Evolutionary conservation across 2,329 filamentous ascomycete genomes (phyloP).

Genomic region (Sordariomycetes sp.): DNA sequence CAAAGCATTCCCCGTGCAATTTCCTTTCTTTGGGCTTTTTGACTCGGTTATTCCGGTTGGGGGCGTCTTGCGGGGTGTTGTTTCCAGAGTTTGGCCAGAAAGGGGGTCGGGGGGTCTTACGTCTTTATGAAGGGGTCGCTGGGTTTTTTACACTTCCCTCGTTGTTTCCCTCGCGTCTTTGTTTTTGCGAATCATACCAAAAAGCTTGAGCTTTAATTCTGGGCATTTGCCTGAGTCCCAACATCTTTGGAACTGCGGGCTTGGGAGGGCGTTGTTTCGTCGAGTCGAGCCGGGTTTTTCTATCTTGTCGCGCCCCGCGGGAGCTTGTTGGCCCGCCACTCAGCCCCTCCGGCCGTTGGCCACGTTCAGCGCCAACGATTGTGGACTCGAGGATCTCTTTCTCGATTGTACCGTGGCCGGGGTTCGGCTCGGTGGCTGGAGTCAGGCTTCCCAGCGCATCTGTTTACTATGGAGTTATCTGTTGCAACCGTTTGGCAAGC

Average conservation of each 20-base stretch:
- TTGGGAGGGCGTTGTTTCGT: neutral
- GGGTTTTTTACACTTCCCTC: no score
- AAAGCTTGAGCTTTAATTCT: neutral
- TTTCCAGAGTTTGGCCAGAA: neutral
- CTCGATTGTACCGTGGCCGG: neutral
- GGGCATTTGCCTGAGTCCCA: neutral
- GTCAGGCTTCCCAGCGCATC: neutral
- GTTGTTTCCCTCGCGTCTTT: no score
- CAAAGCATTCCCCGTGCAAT: neutral
- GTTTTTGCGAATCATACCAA: neutral
- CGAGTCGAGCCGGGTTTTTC: neutral
- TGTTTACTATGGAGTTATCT: neutral
- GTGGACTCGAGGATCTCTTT: neutral
- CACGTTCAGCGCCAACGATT: neutral
- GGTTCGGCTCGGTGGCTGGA: neutral
- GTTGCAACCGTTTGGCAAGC: neutral
- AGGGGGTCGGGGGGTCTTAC: no score
- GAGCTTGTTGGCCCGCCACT: neutral
- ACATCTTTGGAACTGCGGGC: neutral
- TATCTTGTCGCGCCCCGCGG: neutral
- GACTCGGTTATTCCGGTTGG: slow-evolving; percentile 6
- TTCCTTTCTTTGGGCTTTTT: slow-evolving; percentile 1
- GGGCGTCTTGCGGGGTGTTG: neutral
- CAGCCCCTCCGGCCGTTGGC: neutral
- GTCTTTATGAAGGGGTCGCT: neutral